Base-by-base conservation (phyloP, 2,329 filamentous ascomycete species). In the Fusarium verrucosum region DNA sequence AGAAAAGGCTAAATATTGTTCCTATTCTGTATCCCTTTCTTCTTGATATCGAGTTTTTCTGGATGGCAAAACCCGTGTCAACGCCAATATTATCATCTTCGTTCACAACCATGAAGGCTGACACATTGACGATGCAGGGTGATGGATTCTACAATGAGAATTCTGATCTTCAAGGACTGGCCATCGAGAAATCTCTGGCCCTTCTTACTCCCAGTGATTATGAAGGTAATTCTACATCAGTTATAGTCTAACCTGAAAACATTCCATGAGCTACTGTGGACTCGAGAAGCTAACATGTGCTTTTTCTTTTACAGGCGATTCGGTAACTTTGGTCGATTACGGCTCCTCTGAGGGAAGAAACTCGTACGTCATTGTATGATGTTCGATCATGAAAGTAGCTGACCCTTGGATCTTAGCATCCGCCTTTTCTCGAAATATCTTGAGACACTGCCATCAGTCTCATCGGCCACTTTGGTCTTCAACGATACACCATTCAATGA, bases 241-340 rank as follows among this genome's bases (percentile, higher is more conserved):
- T n/a, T n/a, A n/a, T n/a, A n/a, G n/a, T n/a, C n/a, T n/a, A n/a
- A 7, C 1, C 4, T 45, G 2, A 2, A 1, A 9, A 0, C 1
- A 2, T 9, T 8, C 2, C 8, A 2, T 19, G 7, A 1, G 4
- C 17, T 36, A 8, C 16, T 0, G 17, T 4, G 1, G 35, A 9
- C 35, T 7, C 1, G 3, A 19, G 13, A 30, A 14, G 28, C 28
- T 30, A 5, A 30, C 23, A 5, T 23, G 23, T 14, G 4, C 13
- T 30, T 14, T 14, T 8, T 4, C 7, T 8, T 4, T 13, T 13
- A 7, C 1, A 40, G 17, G 4, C 7, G 7, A 4, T 2, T 10
- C 32, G 2, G 20, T 26, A 4, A 26, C 7, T 7, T n/a, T 40
- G 22, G 22, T 10, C 0, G 44, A 47, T 13, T 47, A 47, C n/a